Evolutionary conservation across 179 eudicot species (phyloP).

Genomic region (Patellifolia procumbens): DNA sequence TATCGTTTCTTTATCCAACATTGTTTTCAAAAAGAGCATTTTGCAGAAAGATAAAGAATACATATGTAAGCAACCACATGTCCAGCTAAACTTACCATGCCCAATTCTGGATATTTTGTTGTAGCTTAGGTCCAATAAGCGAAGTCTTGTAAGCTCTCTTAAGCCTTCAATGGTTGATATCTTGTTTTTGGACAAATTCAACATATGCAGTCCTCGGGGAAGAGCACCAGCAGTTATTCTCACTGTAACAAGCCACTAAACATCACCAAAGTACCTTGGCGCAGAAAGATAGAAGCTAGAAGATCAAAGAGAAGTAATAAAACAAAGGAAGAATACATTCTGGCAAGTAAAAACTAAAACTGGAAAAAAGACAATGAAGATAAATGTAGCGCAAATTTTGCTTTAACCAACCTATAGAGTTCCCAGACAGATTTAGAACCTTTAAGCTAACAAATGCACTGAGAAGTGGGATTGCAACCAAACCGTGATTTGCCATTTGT

Average conservation of each 20-base stretch:
- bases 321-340: background rate
- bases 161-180: constrained; percentile 84
- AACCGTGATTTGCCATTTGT: constrained; percentile 82
- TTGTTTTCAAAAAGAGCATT: background rate
- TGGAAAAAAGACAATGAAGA: background rate
- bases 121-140: constrained; percentile 87
- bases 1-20: background rate
- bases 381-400: background rate
- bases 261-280: constrained; percentile 1
- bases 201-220: constrained; percentile 84
- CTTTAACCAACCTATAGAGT: constrained; percentile 71
- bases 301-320: background rate
- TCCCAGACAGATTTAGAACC: constrained; percentile 83
- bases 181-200: constrained; percentile 82
- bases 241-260: constrained; percentile 40
- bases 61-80: background rate
- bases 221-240: constrained; percentile 89
- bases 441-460: constrained; percentile 84
- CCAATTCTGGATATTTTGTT: constrained; percentile 86
- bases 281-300: background rate
- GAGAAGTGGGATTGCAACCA: constrained; percentile 80
- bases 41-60: background rate
- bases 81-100: constrained; percentile 58
- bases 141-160: constrained; percentile 88
- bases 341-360: background rate